A percentile compares a stretch with the other conserved stretches of the same genome.
Conservation (phyloP, 805 yeast species). For the Hanseniaspora guilliermondii region DNA sequence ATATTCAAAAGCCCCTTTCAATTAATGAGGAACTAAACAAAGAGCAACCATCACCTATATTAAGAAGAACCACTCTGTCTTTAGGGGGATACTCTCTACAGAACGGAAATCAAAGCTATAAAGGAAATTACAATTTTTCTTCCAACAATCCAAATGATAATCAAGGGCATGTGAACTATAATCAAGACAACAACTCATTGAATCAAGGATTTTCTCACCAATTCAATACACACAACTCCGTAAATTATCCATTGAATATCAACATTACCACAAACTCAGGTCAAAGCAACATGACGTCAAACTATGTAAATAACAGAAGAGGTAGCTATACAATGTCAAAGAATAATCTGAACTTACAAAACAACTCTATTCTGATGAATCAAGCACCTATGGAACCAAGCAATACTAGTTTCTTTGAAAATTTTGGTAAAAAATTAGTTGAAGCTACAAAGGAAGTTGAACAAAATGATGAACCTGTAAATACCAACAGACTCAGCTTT, state of each 20-base stretch:
- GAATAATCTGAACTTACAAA: neutral
- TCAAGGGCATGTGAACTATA: neutral
- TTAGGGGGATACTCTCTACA: slow-evolving; percentile 20
- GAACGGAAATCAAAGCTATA: slow-evolving; percentile 5
- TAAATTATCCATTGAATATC: slow-evolving; percentile 4
- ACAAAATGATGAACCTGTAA: neutral
- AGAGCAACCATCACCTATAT: slow-evolving; percentile 17
- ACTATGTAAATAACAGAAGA: slow-evolving; percentile 9
- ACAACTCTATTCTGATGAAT: slow-evolving; percentile 4
- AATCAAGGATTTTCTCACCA: neutral
- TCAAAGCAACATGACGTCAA: neutral
- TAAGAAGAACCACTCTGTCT: slow-evolving; percentile 24
- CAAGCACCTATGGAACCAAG: neutral
- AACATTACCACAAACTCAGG: neutral
- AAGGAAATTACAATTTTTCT: neutral
- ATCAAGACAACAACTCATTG: neutral
- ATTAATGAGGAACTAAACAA: neutral
- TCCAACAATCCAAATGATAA: neutral
- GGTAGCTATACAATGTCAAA: slow-evolving; percentile 7
- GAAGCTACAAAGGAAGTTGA: slow-evolving; percentile 28
- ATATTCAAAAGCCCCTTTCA: slow-evolving; percentile 14
- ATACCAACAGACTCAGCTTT: neutral
- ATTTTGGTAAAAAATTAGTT: slow-evolving; percentile 26
- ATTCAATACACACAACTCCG: slow-evolving; percentile 11
- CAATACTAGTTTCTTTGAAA: slow-evolving; percentile 25